Conservation (phyloP, 2,329 filamentous ascomycete genomes). For the Aspergillus fumigatus region DNA sequence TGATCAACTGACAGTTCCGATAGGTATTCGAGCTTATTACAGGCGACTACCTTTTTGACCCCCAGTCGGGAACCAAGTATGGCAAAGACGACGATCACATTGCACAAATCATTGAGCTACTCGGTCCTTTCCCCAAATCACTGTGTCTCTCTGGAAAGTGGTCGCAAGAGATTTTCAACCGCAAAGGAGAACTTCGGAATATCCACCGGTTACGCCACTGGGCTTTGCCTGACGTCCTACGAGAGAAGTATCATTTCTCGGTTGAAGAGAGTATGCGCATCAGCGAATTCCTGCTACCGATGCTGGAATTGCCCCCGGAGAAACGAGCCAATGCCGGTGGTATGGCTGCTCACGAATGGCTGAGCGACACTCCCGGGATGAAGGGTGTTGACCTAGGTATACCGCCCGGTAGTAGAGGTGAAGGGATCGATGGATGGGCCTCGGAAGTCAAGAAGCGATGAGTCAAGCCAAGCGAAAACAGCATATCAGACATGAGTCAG, state of each 20-base stretch:
- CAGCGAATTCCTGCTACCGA: conserved; percentile 77
- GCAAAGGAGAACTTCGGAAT: conserved; percentile 93
- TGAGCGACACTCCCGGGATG: conserved; percentile 87
- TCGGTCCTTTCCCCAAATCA: conserved; percentile 88
- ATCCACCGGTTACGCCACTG: conserved; percentile 95
- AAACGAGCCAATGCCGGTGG: conserved; percentile 92
- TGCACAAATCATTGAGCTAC: conserved; percentile 94
- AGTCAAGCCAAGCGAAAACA: conserved; percentile 3
- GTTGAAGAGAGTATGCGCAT: conserved; percentile 76
- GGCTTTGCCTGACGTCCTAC: conserved; percentile 86
- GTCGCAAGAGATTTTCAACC: conserved; percentile 98
- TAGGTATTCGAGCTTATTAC: conserved; percentile 97
- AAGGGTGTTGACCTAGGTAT: conserved; percentile 70
- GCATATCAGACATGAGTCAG: conserved; percentile 12
- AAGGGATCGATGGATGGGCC: conserved; percentile 92
- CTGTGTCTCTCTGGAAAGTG: conserved; percentile 91
- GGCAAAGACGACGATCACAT: conserved; percentile 99
- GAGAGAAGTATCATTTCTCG: conserved; percentile 95
- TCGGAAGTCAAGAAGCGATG: conserved; percentile 79
- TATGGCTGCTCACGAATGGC: conserved; percentile 80
- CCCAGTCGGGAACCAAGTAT: conserved; percentile 97
- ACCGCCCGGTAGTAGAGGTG: conserved; percentile 74
- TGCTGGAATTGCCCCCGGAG: conserved; percentile 85
- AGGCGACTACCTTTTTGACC: conserved; percentile 96
- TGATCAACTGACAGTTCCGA: conserved; percentile 4